phyloP scores from a whole-genome alignment of 2,329 filamentous ascomycete species.

The Coleophoma eucalyptorum region DNA sequence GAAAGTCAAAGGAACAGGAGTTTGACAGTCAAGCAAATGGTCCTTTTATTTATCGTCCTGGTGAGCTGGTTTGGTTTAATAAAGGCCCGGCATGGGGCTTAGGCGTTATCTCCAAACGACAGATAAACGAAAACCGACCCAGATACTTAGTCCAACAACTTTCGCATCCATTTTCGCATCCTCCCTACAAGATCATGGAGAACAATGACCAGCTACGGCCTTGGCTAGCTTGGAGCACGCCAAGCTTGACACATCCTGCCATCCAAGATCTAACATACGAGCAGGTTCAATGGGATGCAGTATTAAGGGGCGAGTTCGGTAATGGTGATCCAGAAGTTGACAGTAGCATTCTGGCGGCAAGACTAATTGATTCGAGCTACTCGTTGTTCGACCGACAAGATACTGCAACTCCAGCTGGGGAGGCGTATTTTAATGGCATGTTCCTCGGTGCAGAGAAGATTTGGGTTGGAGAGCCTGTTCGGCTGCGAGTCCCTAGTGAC shows the following conservation, averaged over 20 bases:
- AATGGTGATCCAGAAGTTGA: slow-evolving; percentile 48
- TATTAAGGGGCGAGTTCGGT: slow-evolving; percentile 33
- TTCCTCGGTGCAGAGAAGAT: slow-evolving; percentile 57
- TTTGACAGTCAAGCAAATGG: slow-evolving; percentile 40
- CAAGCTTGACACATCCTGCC: slow-evolving; percentile 39
- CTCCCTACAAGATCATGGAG: slow-evolving; percentile 35
- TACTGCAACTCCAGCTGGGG: slow-evolving; percentile 30
- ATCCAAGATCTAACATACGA: slow-evolving; percentile 41
- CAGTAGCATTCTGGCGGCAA: slow-evolving; percentile 53
- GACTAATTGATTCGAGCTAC: slow-evolving; percentile 49
- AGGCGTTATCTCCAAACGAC: slow-evolving; percentile 44
- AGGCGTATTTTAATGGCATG: slow-evolving; percentile 46
- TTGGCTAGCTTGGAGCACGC: slow-evolving; percentile 55
- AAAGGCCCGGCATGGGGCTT: slow-evolving; percentile 49
- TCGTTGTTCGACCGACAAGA: slow-evolving; percentile 46
- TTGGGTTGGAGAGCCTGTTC: slow-evolving; percentile 54
- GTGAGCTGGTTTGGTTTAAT: slow-evolving; percentile 54
- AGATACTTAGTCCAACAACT: slow-evolving; percentile 44
- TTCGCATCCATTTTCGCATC: slow-evolving; percentile 38
- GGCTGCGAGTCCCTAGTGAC: slow-evolving; percentile 38
- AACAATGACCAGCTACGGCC: slow-evolving; percentile 43
- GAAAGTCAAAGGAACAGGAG: slow-evolving; percentile 41
- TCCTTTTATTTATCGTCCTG: slow-evolving; percentile 46
- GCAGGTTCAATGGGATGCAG: slow-evolving; percentile 44
- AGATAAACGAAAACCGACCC: slow-evolving; percentile 27